Evolutionary conservation across 2,329 filamentous ascomycete species (phyloP), one percentile per base, ranked within the genome.

Genomic region (Nigrograna mackinnonii): DNA sequence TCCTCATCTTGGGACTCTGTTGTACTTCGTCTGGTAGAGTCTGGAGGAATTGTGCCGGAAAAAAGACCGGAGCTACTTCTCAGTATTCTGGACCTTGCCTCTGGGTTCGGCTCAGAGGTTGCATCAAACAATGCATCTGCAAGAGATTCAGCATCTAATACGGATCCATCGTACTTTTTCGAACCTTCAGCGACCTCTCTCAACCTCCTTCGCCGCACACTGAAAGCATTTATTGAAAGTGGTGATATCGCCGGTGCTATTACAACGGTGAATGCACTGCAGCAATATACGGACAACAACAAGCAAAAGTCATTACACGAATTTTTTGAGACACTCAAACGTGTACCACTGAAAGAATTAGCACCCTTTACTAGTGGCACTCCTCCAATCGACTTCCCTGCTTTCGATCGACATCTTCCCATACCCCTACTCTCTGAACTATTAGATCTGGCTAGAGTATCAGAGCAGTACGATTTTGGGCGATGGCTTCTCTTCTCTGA

Each of bases 401-500:
- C 64, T 4, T 77, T 73, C 52, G 55, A 68, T 58, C 52, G 65
- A 57, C 63, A 73, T 52, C 48, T 82, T 14, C 77, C 79, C 3
- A 54, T 69, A 7, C 58, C 69, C 5, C 69, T 77, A 2, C 62
- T 83, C 32, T 78, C 74, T 2, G 67, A 69, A 17, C 59, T 83
- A 18, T 64, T 84, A 17, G 76, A 80, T 44, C 52, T 82, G 20
- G 66, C 72, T 17, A 77, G 73, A 0, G 66, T 73, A 16, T 66
- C 72, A 12, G 69, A 70, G 37, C 60, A 71, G 6, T 77, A 71
- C 44, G 70, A 74, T 13, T 67, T 83, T 39, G 79, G 76, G 4
- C 68, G 73, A 22, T 81, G 76, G 74, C 62, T 84, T 11, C 62
- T 84, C 1, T 72, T 75, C 41, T 75, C 73, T 1, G 54, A 71